Evolutionary conservation across 352 stramenopile genomes (phyloP).

Genomic region (Phytophthora multivora): DNA sequence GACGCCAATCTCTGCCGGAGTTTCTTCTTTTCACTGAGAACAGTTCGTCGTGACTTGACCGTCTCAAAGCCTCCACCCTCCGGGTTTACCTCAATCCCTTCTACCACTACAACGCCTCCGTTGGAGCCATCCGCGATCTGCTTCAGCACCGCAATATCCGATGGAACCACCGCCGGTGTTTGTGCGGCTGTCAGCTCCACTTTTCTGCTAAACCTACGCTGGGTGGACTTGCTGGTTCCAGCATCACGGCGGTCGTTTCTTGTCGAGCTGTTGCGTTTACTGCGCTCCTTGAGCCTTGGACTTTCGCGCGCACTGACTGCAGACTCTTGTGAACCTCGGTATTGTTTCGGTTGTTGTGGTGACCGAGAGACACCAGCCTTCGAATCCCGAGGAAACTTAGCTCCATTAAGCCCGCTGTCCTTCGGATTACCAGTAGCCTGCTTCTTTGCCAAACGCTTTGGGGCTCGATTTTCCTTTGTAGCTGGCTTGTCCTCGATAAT

Average conservation of each 20-base stretch:
- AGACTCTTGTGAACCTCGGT: not conserved
- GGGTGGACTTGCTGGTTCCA: constrained; percentile 7
- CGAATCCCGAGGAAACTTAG: not conserved
- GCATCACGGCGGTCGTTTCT: constrained; percentile 2
- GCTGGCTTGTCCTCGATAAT: not conserved
- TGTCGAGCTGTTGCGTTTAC: not conserved
- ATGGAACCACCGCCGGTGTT: constrained; percentile 7
- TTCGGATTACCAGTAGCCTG: not conserved
- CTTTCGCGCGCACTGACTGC: not conserved
- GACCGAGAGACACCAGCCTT: not conserved
- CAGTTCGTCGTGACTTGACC: constrained; percentile 29
- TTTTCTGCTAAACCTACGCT: constrained; percentile 1
- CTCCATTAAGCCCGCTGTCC: constrained; percentile 1
- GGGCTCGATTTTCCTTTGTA: not conserved
- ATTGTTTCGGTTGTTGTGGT: not conserved
- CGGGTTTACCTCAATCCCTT: constrained; percentile 2
- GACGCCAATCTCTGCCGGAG: constrained; percentile 19
- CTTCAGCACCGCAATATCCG: not conserved
- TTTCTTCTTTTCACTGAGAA: constrained; percentile 34
- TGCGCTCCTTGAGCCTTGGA: not conserved
- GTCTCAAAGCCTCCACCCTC: constrained; percentile 31
- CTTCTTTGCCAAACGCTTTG: not conserved
- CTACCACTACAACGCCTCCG: constrained; percentile 8
- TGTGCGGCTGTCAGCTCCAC: not conserved
- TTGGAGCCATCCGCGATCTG: constrained; percentile 12